phyloP scores from a whole-genome alignment of 768 basidiomycete species.

The Mrakia frigida region DNA sequence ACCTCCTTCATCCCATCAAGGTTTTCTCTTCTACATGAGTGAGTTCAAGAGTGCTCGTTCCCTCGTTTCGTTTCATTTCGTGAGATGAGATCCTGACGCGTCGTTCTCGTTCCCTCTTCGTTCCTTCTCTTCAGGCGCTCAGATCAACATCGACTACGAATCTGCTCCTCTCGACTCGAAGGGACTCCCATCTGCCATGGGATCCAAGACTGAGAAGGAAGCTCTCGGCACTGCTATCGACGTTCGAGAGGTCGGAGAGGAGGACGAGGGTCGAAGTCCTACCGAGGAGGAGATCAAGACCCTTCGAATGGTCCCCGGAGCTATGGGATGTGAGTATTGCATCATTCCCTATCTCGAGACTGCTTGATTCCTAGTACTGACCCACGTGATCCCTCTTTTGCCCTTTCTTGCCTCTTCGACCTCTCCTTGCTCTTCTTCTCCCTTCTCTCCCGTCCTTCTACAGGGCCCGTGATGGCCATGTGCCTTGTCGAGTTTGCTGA shows the following conservation, averaged over 20 bases:
- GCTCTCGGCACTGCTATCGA: neutral
- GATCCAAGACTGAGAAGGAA: neutral
- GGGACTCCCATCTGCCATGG: neutral
- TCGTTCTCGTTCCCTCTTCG: neutral
- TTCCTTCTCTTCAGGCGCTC: neutral
- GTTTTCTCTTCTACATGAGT: no score
- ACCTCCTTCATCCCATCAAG: no score
- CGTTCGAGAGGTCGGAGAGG: neutral
- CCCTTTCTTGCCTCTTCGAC: neutral
- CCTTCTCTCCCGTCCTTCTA: constrained; percentile 25
- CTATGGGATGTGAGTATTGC: no score
- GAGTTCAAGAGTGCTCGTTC: no score
- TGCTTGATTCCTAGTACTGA: no score
- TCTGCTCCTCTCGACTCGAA: neutral
- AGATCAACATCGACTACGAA: neutral
- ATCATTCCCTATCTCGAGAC: no score
- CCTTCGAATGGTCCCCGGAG: constrained; percentile 6
- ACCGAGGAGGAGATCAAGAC: constrained; percentile 22
- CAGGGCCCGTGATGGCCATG: constrained; percentile 39
- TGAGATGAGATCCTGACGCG: no score
- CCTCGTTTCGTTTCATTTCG: no score
- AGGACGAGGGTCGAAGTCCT: constrained; percentile 2
- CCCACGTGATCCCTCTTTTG: no score
- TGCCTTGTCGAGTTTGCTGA: constrained; percentile 43
- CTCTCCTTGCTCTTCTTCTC: neutral